Base-by-base conservation (phyloP, 2,329 filamentous ascomycete species). In the Xylaria sp. region DNA sequence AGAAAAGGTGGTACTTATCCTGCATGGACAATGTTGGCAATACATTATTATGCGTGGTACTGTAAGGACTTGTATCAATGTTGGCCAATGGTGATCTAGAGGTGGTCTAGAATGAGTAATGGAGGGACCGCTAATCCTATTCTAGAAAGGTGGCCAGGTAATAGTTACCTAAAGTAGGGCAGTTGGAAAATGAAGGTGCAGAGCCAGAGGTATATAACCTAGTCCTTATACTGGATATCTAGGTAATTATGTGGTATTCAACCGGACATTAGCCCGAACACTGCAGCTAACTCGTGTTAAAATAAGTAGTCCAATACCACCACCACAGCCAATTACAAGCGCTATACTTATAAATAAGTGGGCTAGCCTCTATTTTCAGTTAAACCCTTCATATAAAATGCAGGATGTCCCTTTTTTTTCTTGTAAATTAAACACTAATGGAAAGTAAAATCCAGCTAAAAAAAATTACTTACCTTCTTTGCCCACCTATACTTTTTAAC, bases 371-470 rank as follows among this genome's bases (percentile, higher is more conserved):
- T 50, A 53, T 53, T 61, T 61, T 65, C 57, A 36, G 57, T 61
- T 7, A 24, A 61, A 11, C 19, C 9, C 30, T 54, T 42, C 19
- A 68, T 68, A 68, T 68, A 68, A 68, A 65, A 39, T n/a, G 36
- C 30, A 39, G 50, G 17, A 47, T 53, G 47, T 6, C 61, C 61
- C 47, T 53, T n/a, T 53, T 14, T n/a, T 50, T 30, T 61, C 51
- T 53, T n/a, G 19, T 64, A 56, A 65, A 60, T 55, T 48, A 56
- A 61, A 56, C 56, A 42, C 57, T 62, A 66, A 51, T 14, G 30
- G 27, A 56, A 64, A 65, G 21, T 34, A 65, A 47, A 65, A 36
- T 9, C 50, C 34, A n/a, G 55, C 56, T 56, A 65, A 61, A 55
- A 61, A 55, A n/a, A 4, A 12, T 17, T 53, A 17, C 55, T 1